A percentile compares a stretch with the other conserved stretches of the same genome.
Conservation (phyloP, 352 stramenopile genomes). For the Poterioochromonas sp. region DNA sequence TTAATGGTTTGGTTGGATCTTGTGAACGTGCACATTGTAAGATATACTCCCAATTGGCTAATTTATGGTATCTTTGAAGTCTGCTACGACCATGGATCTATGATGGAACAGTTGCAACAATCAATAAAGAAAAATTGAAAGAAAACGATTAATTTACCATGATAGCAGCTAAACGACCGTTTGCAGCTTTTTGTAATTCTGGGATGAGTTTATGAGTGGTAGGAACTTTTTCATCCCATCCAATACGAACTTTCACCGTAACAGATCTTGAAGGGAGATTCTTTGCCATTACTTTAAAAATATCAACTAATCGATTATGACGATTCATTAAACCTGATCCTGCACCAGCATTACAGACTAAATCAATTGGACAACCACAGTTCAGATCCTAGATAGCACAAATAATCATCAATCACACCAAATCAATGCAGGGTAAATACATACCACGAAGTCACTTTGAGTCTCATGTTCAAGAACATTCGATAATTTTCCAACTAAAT, state of each 20-base stretch:
- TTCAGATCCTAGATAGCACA: slow-evolving; percentile 94
- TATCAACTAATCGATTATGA: slow-evolving; percentile 69
- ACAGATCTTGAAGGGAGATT: slow-evolving; percentile 56
- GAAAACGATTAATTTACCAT: no score
- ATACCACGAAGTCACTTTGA: neutral
- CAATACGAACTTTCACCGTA: slow-evolving; percentile 95
- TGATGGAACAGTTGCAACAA: neutral
- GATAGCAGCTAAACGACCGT: no score
- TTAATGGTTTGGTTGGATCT: slow-evolving; percentile 38
- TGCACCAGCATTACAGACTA: slow-evolving; percentile 66
- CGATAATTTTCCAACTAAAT: neutral
- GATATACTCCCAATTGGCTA: slow-evolving; percentile 97
- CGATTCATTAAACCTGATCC: slow-evolving; percentile 87
- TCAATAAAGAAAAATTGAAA: no score
- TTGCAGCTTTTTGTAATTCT: slow-evolving; percentile 63
- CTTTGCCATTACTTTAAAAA: slow-evolving; percentile 73
- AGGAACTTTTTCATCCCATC: slow-evolving; percentile 87
- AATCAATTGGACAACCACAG: slow-evolving; percentile 96
- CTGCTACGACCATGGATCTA: slow-evolving; percentile 88
- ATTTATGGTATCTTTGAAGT: slow-evolving; percentile 91
- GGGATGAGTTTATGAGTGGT: slow-evolving; percentile 82
- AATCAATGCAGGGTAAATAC: no score
- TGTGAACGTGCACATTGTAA: slow-evolving; percentile 37
- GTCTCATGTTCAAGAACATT: slow-evolving; percentile 26
- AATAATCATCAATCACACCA: slow-evolving; percentile 75